These are phyloP conservation scores for Colletotrichum shisoi DNA, from an alignment of 2,329 filamentous ascomycete species.

Conservation along the genomic window DNA sequence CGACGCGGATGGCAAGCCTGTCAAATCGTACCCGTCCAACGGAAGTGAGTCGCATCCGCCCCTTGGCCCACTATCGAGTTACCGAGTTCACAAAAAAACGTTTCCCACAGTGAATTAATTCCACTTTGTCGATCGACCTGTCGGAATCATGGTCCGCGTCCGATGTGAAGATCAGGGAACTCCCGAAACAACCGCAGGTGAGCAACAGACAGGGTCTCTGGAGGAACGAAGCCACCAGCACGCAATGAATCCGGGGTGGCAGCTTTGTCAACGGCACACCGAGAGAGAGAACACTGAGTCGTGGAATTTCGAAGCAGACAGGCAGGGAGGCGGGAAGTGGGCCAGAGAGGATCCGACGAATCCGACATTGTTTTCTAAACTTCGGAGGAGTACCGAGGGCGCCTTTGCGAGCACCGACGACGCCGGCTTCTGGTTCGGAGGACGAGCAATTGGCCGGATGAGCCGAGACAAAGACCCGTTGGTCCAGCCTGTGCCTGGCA, in stretches of 20 bases:
- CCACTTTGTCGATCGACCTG: slow-evolving; percentile 35
- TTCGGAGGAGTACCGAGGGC: slow-evolving; percentile 13
- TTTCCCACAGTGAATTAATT: slow-evolving; percentile 34
- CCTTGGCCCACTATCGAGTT: background rate
- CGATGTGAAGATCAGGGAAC: slow-evolving; percentile 18
- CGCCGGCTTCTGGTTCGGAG: slow-evolving; percentile 34
- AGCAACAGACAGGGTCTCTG: slow-evolving; percentile 26
- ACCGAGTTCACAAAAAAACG: background rate
- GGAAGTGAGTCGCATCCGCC: slow-evolving; percentile 3
- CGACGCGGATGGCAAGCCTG: background rate
- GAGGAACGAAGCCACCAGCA: background rate
- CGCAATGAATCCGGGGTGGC: slow-evolving; percentile 38
- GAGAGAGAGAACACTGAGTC: slow-evolving; percentile 10
- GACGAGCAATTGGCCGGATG: slow-evolving; percentile 22
- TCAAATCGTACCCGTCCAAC: slow-evolving; percentile 18
- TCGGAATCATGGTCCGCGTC: slow-evolving; percentile 30
- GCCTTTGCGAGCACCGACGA: slow-evolving; percentile 23
- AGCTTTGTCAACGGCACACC: slow-evolving; percentile 9
- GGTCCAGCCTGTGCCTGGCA: slow-evolving; percentile 11
- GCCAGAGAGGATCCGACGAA: slow-evolving; percentile 22
- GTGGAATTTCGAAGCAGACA: slow-evolving; percentile 36
- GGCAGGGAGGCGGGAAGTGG: slow-evolving; percentile 34
- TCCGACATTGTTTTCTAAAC: slow-evolving; percentile 11
- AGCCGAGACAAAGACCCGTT: background rate
- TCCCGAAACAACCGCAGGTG: slow-evolving; percentile 14